Base-by-base conservation (phyloP, 106 monocot genomes). In the Dioscorea dumetorum region DNA sequence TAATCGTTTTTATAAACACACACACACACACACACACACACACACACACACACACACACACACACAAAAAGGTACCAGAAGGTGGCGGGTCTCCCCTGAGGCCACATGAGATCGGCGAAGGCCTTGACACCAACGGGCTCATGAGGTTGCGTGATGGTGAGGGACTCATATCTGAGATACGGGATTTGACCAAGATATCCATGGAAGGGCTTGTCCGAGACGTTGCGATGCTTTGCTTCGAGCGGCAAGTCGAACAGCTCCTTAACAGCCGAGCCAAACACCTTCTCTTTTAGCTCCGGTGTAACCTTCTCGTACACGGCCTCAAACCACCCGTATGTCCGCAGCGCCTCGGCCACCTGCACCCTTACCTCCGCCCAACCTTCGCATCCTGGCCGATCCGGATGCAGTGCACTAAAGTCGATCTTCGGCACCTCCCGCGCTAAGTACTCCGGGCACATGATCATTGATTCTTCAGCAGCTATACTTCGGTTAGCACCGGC, bases 191-290 rank as follows among this genome's bases (percentile, higher is more conserved):
- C 62, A 5, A 62, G 2, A n/a, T 62, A 62, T 13, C 32, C 33
- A 15, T 17, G 28, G 33, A 12, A 15, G 17, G 32, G 28, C 62
- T 16, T 15, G 32, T 18, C 15, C 2, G 62, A 62, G 32, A 33
- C 15, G 8, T 62, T 62, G 12, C 62, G 28, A 11, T 16, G 28
- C 62, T 62, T 62, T 33, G 33, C 14, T 0, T 62, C 62, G 4
- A 62, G 32, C 15, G 62, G 62, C 31, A 62, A 31, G 62, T 31
- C n/a, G 62, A 62, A 62, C 32, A 62, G 32, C 62, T 62, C 62
- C 33, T 33, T 33, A 0, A 62, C 1, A 0, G 62, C 62, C 2
- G 32, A 32, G 62, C 62, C 62, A 31, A 62, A 62, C 16, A 62
- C 31, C 0, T 0, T 2, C 15, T 62, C 62, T 4, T 13, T 24